Evolutionary conservation across 306 rosid species (phyloP), one percentile per base, ranked within the genome.

Genomic region (Pterocarpus santalinus): DNA sequence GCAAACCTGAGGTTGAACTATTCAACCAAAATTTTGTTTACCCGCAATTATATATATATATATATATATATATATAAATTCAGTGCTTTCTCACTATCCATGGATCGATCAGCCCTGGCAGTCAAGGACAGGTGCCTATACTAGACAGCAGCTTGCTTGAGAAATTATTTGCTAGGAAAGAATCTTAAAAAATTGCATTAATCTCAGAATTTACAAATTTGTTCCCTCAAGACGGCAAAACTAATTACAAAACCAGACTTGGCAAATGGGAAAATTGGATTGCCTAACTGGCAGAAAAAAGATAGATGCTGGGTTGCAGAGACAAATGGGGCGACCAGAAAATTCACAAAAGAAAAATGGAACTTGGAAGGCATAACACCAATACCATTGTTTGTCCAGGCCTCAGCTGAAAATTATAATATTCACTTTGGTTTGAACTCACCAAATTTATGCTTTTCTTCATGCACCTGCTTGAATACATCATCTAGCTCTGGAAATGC

Each of bases 401-500:
- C 22, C 77, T 80, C 16, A 56, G 73, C 77, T 6, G 60, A 65
- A 58, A 75, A 68, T 6, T 78, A n/a, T 64, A 28, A 30, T 74
- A 61, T 73, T 78, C 81, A 91, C n/a, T 83, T 12, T 14, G 78
- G 28, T 62, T 66, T 76, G 41, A 90, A 81, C 81, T 94, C 88
- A 2, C 98, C 98, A 56, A 94, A 94, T 81, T 73, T 91, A 28
- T 91, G 91, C 55, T 88, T 92, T 33, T 88, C 94, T 84, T 90
- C 97, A 38, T 92, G 92, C 84, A 94, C 76, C 85, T 94, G 90
- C 91, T 87, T 92, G 78, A 96, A 76, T n/a, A 77, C 85, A 46
- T 60, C 61, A 16, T 90, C 90, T 22, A 96, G 86, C 82, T 96
- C 99, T 7, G 99, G 98, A 85, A 94, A 96, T 81, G 93, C 88